Percentiles rank a stretch among this genome's conserved stretches.
Evolutionary conservation across 768 basidiomycete genomes (phyloP).

Genomic region (Tylopilus sp.): DNA sequence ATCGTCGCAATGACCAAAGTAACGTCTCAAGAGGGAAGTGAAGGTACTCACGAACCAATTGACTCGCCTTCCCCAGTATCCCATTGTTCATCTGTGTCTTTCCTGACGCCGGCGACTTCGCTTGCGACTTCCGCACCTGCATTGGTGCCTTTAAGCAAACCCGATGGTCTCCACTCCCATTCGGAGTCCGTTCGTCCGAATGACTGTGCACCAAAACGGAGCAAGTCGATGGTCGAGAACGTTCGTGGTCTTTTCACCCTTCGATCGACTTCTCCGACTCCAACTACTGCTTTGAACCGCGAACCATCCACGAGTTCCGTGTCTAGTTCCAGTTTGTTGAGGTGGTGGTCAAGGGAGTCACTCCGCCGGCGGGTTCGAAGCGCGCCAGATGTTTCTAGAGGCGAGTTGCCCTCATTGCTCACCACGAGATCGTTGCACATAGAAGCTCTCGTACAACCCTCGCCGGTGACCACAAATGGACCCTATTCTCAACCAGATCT

Average conservation of each 20-base stretch:
- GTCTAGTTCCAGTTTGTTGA: conserved; percentile 34
- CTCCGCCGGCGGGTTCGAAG: conserved; percentile 52
- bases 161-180: conserved; percentile 18
- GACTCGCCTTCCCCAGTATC: conserved; percentile 40
- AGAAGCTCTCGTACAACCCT: conserved; percentile 8
- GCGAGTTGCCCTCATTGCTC: conserved; percentile 23
- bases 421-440: conserved; percentile 27
- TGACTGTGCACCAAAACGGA: conserved; percentile 37
- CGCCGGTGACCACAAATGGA: conserved; percentile 13
- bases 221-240: conserved; percentile 58
- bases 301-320: conserved; percentile 27
- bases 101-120: conserved; percentile 23
- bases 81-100: conserved; percentile 35
- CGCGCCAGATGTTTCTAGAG: conserved; percentile 42
- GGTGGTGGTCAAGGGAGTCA: conserved; percentile 49
- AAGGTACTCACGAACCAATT: conserved; percentile 18
- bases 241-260: conserved; percentile 58
- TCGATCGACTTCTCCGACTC: conserved; percentile 43
- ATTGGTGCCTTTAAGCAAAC: conserved; percentile 10
- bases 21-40: conserved; percentile 23
- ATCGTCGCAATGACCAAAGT: conserved; percentile 21
- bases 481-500: conserved; percentile 33
- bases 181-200: conserved; percentile 26
- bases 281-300: conserved; percentile 31
- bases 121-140: conserved; percentile 14